A percentile compares a stretch with the other conserved stretches of the same genome.
Conservation (phyloP, 768 basidiomycete species). For the Boletus speciosus region DNA sequence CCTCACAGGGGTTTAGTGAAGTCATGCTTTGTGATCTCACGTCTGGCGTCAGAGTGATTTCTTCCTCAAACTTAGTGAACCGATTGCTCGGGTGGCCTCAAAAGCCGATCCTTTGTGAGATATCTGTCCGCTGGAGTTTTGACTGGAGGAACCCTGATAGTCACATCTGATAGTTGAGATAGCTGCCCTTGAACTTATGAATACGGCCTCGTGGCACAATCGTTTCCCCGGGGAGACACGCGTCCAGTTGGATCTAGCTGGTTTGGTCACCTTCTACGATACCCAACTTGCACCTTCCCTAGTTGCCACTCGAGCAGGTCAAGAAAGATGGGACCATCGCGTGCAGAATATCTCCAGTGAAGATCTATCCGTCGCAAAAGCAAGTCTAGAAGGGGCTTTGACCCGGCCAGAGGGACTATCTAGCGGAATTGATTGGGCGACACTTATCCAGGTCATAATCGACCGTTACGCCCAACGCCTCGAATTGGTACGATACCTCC, state of each 20-base stretch:
- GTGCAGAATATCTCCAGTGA: conserved; percentile 8
- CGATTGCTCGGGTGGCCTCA: not conserved
- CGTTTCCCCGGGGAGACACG: conserved; percentile 27
- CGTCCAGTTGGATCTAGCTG: conserved; percentile 15
- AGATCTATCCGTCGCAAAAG: conserved; percentile 5
- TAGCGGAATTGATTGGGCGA: conserved; percentile 34
- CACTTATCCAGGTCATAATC: conserved; percentile 25
- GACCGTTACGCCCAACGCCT: conserved; percentile 33
- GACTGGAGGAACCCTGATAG: not conserved
- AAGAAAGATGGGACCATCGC: conserved; percentile 22
- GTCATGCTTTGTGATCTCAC: conserved; percentile 43
- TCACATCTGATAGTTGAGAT: not conserved
- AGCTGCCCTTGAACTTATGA: conserved; percentile 7
- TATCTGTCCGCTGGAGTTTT: not conserved
- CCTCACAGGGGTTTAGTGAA: conserved; percentile 31
- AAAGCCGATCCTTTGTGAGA: not conserved
- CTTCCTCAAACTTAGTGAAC: conserved; percentile 34
- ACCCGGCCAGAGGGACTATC: not conserved
- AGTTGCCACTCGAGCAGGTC: conserved; percentile 8
- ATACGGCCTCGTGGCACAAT: conserved; percentile 25
- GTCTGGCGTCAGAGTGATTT: conserved; percentile 23
- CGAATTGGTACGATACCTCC: conserved; percentile 22
- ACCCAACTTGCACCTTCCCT: conserved; percentile 18
- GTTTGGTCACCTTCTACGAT: conserved; percentile 28
- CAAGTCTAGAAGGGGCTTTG: conserved; percentile 5